These are phyloP conservation scores for Sedum album DNA, from an alignment of 164 flowering plant genomes.

Conservation along the genomic window DNA sequence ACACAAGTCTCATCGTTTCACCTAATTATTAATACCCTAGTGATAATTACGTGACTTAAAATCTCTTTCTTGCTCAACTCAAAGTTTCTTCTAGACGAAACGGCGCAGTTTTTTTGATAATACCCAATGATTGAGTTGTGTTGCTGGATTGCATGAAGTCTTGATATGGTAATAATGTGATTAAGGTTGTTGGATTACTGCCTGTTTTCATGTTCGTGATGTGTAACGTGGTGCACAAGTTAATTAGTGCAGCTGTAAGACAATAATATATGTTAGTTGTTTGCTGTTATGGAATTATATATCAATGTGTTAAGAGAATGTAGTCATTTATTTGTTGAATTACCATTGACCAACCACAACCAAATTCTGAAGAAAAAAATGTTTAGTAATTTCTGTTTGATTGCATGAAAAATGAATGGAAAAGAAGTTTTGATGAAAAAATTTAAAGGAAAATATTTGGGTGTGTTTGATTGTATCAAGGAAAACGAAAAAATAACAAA, in stretches of 20 bases:
- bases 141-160: not conserved
- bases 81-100: not conserved
- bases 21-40: not conserved
- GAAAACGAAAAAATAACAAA: no score
- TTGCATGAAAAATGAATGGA: no score
- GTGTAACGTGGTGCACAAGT: conserved; percentile 1
- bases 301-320: not conserved
- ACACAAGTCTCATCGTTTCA: not conserved
- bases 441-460: no score
- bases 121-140: not conserved
- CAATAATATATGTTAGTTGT: not conserved
- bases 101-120: not conserved
- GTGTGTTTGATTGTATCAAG: no score
- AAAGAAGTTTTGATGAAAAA: no score
- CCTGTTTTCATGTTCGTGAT: not conserved
- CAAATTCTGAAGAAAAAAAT: no score
- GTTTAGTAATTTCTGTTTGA: no score
- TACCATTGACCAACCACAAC: no score
- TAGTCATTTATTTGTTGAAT: no score
- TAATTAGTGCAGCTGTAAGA: not conserved
- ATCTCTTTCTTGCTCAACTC: not conserved
- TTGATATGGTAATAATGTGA: not conserved
- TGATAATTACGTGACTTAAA: conserved; percentile 4
- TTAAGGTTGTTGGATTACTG: not conserved
- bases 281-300: not conserved